These are phyloP conservation scores for Coemansia aciculifera DNA, from an alignment of 192 early-diverging fungal species.

Conservation along the genomic window DNA sequence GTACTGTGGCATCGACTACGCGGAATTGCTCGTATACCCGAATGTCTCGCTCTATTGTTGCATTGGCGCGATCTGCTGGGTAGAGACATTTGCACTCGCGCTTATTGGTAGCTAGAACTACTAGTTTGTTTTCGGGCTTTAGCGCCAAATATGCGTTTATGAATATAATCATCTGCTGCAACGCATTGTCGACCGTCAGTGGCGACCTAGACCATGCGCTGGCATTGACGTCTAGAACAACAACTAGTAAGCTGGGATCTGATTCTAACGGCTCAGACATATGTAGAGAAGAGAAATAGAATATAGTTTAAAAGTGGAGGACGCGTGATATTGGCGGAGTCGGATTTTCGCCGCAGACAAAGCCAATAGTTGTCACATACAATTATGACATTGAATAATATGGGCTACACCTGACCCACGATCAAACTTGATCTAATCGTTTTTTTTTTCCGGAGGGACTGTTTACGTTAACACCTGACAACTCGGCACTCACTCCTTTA, in stretches of 20 bases:
- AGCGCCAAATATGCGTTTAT: constrained; percentile 92
- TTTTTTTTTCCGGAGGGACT: background rate
- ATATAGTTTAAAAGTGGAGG: background rate
- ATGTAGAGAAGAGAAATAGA: background rate
- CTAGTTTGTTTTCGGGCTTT: constrained; percentile 85
- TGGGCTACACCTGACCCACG: background rate
- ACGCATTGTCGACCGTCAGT: constrained; percentile 63
- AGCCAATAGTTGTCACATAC: background rate
- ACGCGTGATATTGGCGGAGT: background rate
- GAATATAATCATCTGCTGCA: constrained; percentile 81
- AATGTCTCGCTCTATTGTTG: constrained; percentile 22
- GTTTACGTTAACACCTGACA: background rate
- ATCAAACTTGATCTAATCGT: background rate
- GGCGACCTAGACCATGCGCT: constrained; percentile 67
- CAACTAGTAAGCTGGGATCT: constrained; percentile 75
- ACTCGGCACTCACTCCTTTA: background rate
- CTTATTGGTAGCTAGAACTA: constrained; percentile 66
- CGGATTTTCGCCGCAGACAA: background rate
- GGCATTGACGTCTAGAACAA: constrained; percentile 83
- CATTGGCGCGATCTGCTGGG: constrained; percentile 18
- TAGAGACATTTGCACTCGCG: constrained; percentile 43
- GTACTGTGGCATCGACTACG: constrained; percentile 36
- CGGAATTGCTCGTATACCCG: constrained; percentile 57
- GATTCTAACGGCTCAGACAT: constrained; percentile 54
- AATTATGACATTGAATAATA: background rate